These are phyloP conservation scores for Calocybe gangraenosa DNA, from an alignment of 768 basidiomycete species.

Conservation along the genomic window DNA sequence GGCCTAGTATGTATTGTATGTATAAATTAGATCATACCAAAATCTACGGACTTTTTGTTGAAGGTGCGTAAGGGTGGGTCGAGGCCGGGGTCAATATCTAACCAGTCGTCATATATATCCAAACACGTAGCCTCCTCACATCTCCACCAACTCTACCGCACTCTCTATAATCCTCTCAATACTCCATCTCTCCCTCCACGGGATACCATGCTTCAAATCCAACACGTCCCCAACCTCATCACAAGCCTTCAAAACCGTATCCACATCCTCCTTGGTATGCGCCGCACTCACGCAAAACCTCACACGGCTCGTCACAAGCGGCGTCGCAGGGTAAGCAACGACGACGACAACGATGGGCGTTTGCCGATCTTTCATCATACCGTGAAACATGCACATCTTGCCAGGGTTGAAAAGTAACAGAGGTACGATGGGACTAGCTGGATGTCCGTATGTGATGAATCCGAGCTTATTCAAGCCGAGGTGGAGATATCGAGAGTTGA, in stretches of 20 bases:
- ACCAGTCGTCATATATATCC: too few relatives aligned
- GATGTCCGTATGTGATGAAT: conserved; percentile 94
- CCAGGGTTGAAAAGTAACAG: conserved; percentile 89
- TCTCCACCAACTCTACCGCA: conserved; percentile 64
- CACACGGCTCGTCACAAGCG: conserved; percentile 82
- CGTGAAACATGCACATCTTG: conserved; percentile 89
- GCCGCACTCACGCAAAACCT: conserved; percentile 93
- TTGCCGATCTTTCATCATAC: conserved; percentile 78
- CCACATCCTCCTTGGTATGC: conserved; percentile 97
- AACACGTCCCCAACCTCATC: conserved; percentile 90
- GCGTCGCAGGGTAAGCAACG: conserved; percentile 87
- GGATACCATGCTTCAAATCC: conserved; percentile 79
- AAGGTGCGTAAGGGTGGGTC: too few relatives aligned
- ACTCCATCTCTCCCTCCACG: conserved; percentile 62
- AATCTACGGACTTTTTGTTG: too few relatives aligned
- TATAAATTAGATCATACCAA: too few relatives aligned
- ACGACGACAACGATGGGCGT: conserved; percentile 88
- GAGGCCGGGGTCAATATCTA: too few relatives aligned
- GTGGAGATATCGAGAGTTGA: conserved; percentile 92
- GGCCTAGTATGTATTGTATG: too few relatives aligned
- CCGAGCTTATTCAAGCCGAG: conserved; percentile 84
- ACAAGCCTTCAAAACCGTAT: conserved; percentile 77
- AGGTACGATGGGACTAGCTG: conserved; percentile 90
- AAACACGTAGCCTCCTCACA: too few relatives aligned
- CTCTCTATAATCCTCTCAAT: conserved; percentile 67